phyloP scores from a whole-genome alignment of 441 rosid genomes.

The Erodium trifolium region DNA sequence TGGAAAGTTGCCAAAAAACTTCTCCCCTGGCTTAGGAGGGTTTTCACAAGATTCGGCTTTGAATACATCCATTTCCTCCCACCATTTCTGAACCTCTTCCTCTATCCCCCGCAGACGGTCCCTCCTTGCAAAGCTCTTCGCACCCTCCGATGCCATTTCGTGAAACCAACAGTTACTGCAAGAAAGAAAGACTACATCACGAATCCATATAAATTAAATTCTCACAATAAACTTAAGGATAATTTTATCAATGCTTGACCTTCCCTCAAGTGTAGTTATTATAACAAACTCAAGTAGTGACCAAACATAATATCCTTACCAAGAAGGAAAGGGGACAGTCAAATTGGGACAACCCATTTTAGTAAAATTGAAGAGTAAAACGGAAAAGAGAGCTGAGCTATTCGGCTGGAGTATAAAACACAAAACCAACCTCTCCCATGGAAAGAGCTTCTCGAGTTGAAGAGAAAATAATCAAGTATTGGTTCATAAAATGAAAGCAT shows the following conservation, averaged over 20 bases:
- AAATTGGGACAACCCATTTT: too few species aligned
- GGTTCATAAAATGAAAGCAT: too few species aligned
- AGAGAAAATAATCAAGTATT: too few species aligned
- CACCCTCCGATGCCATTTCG: slow-evolving; percentile 56
- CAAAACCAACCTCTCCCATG: too few species aligned
- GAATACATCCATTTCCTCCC: slow-evolving; percentile 72
- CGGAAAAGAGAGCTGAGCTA: too few species aligned
- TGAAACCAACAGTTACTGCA: slow-evolving; percentile 38
- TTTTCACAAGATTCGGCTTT: slow-evolving; percentile 47
- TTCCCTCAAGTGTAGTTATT: too few species aligned
- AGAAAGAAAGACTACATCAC: background rate
- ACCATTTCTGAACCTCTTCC: slow-evolving; percentile 38
- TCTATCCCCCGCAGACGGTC: slow-evolving; percentile 68
- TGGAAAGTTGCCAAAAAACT: slow-evolving; percentile 82
- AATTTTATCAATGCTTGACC: background rate
- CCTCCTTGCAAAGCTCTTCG: slow-evolving; percentile 66
- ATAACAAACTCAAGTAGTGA: background rate
- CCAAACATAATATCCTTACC: background rate
- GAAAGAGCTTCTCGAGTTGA: too few species aligned
- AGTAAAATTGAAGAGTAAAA: too few species aligned
- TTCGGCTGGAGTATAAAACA: too few species aligned
- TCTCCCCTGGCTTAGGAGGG: slow-evolving; percentile 52
- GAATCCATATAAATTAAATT: background rate
- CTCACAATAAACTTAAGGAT: background rate
- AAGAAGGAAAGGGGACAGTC: too few species aligned